Evolutionary conservation across 345 rosid genomes (phyloP).

Genomic region (Aegle marmelos): DNA sequence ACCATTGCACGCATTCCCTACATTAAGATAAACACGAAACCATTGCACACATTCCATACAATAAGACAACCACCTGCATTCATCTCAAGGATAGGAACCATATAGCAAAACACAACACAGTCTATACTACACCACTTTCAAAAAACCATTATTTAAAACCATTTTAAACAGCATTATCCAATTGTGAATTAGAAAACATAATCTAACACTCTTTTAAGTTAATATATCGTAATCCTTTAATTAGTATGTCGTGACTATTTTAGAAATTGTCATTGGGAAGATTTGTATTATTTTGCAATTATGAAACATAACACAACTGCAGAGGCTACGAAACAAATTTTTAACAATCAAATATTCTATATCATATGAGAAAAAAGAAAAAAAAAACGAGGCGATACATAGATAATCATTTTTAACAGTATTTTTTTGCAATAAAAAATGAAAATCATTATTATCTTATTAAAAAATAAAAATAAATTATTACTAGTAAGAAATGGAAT

Average conservation of each 20-base stretch:
- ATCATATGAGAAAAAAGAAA: not conserved
- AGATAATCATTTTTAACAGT: not conserved
- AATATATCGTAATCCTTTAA: not conserved
- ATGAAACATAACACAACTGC: not conserved
- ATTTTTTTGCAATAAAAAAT: not conserved
- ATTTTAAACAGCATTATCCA: not conserved
- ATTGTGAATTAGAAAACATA: not conserved
- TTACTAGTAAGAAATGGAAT: constrained; percentile 4
- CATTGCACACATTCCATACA: not conserved
- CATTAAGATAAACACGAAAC: not conserved
- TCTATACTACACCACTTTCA: not conserved
- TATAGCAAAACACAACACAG: not conserved
- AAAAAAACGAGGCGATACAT: not conserved
- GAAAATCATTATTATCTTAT: too few species aligned
- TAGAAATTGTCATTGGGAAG: not conserved
- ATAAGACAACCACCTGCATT: not conserved
- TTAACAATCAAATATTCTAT: not conserved
- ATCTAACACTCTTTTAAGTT: not conserved
- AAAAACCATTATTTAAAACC: not conserved
- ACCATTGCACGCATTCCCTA: not conserved
- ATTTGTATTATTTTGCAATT: not conserved
- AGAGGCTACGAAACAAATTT: not conserved
- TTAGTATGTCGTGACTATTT: not conserved
- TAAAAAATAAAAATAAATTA: not conserved
- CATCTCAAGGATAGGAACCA: not conserved